These are phyloP conservation scores for Rehmannia glutinosa DNA, from an alignment of 257 asterid genomes.

Conservation along the genomic window DNA sequence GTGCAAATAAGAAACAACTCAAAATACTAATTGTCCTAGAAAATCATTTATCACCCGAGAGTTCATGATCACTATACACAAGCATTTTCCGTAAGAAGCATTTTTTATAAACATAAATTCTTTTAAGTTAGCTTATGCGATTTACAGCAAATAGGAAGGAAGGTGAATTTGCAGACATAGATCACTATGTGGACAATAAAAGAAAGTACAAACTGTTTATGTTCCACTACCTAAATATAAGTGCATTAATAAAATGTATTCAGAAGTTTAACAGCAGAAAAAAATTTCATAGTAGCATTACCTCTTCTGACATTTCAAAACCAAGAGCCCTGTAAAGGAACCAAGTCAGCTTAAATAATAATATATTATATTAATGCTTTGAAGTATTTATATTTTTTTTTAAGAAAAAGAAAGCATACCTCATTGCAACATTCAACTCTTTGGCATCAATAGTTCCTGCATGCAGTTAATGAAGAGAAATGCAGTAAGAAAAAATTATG, in stretches of 20 bases:
- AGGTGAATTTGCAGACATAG: not conserved
- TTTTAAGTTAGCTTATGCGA: no score
- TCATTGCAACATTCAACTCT: constrained; percentile 97
- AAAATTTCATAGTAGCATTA: constrained; percentile 24
- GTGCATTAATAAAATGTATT: not conserved
- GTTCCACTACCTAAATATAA: not conserved
- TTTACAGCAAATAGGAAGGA: not conserved
- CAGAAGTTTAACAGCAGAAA: not conserved
- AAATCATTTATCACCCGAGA: no score
- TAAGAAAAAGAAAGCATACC: constrained; percentile 32
- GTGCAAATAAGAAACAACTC: not conserved
- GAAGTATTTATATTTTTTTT: not conserved
- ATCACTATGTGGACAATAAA: not conserved
- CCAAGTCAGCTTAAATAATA: constrained; percentile 2
- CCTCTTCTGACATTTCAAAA: constrained; percentile 95
- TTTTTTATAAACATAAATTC: no score
- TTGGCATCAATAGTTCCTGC: constrained; percentile 88
- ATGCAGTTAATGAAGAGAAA: constrained; percentile 7
- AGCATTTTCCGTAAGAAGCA: no score
- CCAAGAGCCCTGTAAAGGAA: constrained; percentile 88
- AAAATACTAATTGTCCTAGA: no score
- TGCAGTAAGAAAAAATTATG: not conserved
- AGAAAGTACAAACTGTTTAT: not conserved
- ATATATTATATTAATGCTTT: not conserved
- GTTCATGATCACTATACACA: no score